These are phyloP conservation scores for Tetrahymena thermophila DNA, from an alignment of 73 alveolate genomes.

Conservation along the genomic window DNA sequence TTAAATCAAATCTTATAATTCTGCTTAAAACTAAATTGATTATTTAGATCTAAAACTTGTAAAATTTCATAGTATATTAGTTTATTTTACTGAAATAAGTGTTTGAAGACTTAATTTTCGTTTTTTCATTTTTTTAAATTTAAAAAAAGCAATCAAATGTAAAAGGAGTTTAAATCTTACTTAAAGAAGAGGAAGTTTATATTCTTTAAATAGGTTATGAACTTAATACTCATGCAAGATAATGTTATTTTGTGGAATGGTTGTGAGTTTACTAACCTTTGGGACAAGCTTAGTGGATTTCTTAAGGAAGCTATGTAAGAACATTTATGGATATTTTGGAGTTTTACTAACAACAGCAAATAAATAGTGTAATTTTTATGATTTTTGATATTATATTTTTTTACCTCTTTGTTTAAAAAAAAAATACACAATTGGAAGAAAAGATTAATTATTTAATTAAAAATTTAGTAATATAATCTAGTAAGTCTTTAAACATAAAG, in stretches of 20 bases:
- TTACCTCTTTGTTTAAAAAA: neutral
- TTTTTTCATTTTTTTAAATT: neutral
- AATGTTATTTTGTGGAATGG: neutral
- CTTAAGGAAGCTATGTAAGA: neutral
- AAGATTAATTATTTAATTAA: too few species aligned
- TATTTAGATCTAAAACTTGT: neutral
- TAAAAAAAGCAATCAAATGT: neutral
- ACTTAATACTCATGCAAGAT: neutral
- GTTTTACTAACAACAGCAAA: neutral
- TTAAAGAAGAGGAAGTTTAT: neutral
- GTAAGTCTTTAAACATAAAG: neutral
- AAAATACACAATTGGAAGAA: neutral
- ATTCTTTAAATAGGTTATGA: neutral
- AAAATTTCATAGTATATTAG: neutral
- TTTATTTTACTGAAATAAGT: neutral
- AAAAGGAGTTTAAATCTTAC: neutral
- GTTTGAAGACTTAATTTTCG: neutral
- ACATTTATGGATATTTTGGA: neutral
- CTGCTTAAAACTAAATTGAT: neutral
- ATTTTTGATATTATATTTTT: neutral
- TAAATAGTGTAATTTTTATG: neutral
- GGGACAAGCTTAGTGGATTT: neutral
- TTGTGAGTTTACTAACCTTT: neutral
- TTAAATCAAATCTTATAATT: neutral
- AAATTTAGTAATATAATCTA: neutral